Conservation (phyloP, 495 filamentous ascomycete genomes). For the Hypoxylon fuscum region DNA sequence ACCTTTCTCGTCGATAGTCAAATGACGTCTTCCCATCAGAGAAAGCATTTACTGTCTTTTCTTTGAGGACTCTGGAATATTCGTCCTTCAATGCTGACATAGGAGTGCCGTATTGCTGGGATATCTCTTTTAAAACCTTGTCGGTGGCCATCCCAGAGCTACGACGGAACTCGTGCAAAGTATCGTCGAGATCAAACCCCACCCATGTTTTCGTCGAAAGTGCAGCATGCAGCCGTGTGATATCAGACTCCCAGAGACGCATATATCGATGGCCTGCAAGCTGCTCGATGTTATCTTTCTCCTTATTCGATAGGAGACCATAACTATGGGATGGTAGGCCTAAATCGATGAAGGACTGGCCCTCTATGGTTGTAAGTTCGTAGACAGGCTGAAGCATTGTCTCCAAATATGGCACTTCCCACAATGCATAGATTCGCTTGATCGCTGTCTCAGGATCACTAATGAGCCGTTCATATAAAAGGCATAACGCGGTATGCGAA, state of each 20-base stretch:
- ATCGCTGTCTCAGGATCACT: background rate
- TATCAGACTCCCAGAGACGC: background rate
- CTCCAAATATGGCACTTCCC: conserved; percentile 1
- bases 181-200: conserved; percentile 56
- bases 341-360: background rate
- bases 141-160: conserved; percentile 44
- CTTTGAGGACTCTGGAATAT: conserved; percentile 44
- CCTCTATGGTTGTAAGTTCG: no score
- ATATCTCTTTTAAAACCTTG: conserved; percentile 33
- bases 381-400: background rate
- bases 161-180: conserved; percentile 53
- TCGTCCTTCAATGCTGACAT: conserved; percentile 29
- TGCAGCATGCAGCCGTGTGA: background rate
- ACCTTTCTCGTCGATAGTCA: conserved; percentile 52
- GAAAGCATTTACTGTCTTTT: conserved; percentile 47
- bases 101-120: conserved; percentile 23
- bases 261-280: background rate
- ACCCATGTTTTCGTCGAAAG: conserved; percentile 45
- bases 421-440: background rate
- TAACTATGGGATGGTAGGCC: background rate
- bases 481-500: background rate
- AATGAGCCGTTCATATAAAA: conserved; percentile 12
- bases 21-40: conserved; percentile 48
- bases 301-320: conserved; percentile 13
- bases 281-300: conserved; percentile 12